phyloP scores from a whole-genome alignment of 2,329 filamentous ascomycete species.

The Fusarium irregulare region DNA sequence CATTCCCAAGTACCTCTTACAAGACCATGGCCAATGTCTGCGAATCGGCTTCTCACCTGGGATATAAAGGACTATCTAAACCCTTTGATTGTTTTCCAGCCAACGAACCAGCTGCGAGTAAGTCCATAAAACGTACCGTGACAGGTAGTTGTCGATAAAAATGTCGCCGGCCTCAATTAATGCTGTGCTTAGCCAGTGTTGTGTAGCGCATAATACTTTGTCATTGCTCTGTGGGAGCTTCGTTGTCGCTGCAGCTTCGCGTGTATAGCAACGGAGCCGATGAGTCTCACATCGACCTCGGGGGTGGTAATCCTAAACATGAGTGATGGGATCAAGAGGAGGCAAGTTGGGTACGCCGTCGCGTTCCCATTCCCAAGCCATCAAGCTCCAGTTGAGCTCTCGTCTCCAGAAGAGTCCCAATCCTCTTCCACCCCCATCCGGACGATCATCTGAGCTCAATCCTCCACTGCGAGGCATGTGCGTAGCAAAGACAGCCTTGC shows the following conservation, averaged over 20 bases:
- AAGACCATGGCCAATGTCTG: constrained; percentile 31
- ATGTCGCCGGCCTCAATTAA: constrained; percentile 16
- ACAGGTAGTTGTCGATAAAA: constrained; percentile 16
- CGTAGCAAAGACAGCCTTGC: constrained; percentile 81
- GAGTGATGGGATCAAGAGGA: constrained; percentile 60
- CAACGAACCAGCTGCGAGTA: constrained; percentile 40
- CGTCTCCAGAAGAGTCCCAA: constrained; percentile 77
- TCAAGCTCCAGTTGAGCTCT: constrained; percentile 87
- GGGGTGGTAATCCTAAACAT: constrained; percentile 62
- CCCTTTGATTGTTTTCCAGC: constrained; percentile 56
- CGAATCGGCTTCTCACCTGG: constrained; percentile 40
- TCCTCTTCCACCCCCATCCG: constrained; percentile 67
- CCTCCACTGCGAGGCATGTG: constrained; percentile 86
- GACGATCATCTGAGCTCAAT: constrained; percentile 79
- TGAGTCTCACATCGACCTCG: constrained; percentile 53
- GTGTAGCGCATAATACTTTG: constrained; percentile 31
- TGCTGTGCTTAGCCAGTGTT: constrained; percentile 18
- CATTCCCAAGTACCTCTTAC: constrained; percentile 43
- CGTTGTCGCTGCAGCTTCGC: constrained; percentile 21
- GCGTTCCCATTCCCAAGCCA: constrained; percentile 81
- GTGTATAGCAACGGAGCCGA: constrained; percentile 31
- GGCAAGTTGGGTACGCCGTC: constrained; percentile 54
- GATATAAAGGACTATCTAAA: constrained; percentile 63
- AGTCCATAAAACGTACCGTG: constrained; percentile 36
- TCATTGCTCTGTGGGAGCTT: constrained; percentile 28